Percentiles rank a stretch among this genome's conserved stretches.
These are phyloP conservation scores for Backusella circina DNA, from an alignment of 192 early-diverging fungal genomes.

Conservation along the genomic window DNA sequence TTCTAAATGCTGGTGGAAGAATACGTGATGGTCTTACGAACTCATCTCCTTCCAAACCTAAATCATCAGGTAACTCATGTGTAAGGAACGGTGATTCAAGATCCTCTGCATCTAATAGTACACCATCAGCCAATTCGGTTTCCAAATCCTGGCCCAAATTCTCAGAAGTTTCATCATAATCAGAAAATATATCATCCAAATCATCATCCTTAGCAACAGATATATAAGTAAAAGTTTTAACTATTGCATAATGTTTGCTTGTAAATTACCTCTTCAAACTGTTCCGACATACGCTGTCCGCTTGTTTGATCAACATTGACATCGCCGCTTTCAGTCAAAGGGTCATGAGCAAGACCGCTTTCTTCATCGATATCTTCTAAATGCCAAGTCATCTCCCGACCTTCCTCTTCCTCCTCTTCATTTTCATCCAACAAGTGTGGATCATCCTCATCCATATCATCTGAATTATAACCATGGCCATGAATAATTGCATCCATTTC, in stretches of 20 bases:
- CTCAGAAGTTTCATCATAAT: slow-evolving; percentile 40
- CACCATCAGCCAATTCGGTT: slow-evolving; percentile 49
- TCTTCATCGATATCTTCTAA: slow-evolving; percentile 53
- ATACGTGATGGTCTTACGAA: slow-evolving; percentile 34
- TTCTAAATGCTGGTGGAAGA: slow-evolving; percentile 33
- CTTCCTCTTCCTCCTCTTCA: slow-evolving; percentile 57
- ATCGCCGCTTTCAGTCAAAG: slow-evolving; percentile 17
- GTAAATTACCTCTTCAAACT: slow-evolving; percentile 23
- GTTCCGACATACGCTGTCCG: slow-evolving; percentile 36
- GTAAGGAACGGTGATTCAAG: slow-evolving; percentile 25
- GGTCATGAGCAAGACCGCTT: slow-evolving; percentile 20
- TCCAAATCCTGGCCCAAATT: slow-evolving; percentile 35
- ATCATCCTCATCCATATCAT: slow-evolving; percentile 48
- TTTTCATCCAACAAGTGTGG: slow-evolving; percentile 30
- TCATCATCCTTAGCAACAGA: slow-evolving; percentile 20
- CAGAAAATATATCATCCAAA: slow-evolving; percentile 24
- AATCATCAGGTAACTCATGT: slow-evolving; percentile 49
- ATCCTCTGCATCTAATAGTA: slow-evolving; percentile 49
- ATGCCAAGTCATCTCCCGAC: slow-evolving; percentile 54
- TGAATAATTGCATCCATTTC: slow-evolving; percentile 55
- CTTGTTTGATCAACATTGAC: slow-evolving; percentile 36
- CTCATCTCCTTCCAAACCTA: slow-evolving; percentile 46
- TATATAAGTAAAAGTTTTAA: not conserved
- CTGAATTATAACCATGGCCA: slow-evolving; percentile 40
- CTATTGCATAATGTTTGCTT: not conserved